Base-by-base conservation (phyloP, 2,329 filamentous ascomycete species). In the Phialophora expanda region DNA sequence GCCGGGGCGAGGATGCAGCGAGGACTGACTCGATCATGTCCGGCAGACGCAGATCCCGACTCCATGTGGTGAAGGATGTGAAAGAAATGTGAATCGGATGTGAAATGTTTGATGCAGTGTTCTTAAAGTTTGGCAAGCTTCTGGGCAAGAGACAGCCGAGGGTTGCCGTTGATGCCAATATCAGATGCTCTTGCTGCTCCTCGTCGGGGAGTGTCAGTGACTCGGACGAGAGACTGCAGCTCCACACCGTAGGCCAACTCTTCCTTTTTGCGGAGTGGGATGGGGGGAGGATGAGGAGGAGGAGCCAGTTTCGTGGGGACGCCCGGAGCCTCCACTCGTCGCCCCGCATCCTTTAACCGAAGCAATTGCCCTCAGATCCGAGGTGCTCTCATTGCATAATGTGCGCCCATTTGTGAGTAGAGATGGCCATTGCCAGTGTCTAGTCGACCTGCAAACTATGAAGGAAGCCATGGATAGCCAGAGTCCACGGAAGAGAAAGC, bases 401-500 rank as follows among this genome's bases (percentile, higher is more conserved):
- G 24, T 3, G 24, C 20, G 3, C 3, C 48, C 3, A 2, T 12
- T 22, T 24, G 20, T 51, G 48, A 51, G 14, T 1, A 51, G 46
- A 11, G 46, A 32, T 11, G 51, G 51, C 26, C 11, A 7, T 26
- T n/a, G 8, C 51, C 51, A n/a, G 11, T n/a, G 8, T n/a, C 38
- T 44, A 17, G 17, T 44, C 17, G 38, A n/a, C 38, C 24, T n/a
- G 44, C 30, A 12, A 57, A 1, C 11, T 17, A 5, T n/a, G 30
- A 24, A 55, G 7, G 7, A 4, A 24, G 38, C 41, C 2, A 65
- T 65, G 63, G 38, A 59, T 11, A 41, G 50, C 41, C 56, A 48
- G 30, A 41, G 17, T 22, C 1, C 57, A 17, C 56, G 57, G 20
- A 67, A 67, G 41, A 57, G 70, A n/a, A 73, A 74, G 66, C 71